Conservation (phyloP, 805 yeast genomes). For the Saccharomycopsis olivae region DNA sequence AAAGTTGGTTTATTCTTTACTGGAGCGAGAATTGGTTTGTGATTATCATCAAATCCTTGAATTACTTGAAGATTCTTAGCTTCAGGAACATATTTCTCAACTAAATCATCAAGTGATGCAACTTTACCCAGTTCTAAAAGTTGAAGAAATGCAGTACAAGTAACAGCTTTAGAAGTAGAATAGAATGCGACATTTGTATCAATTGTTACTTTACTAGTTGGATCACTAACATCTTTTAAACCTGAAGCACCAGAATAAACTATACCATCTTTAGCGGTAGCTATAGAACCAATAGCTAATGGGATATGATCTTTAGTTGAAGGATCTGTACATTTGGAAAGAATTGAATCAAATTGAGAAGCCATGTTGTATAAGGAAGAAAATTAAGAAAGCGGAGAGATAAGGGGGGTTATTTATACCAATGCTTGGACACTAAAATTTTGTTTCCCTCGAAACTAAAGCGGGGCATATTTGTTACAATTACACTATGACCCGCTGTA, state of each 20-base stretch:
- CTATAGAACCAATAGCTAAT: constrained; percentile 18
- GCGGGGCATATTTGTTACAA: too few relatives aligned
- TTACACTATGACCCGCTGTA: too few relatives aligned
- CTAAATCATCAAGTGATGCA: constrained; percentile 22
- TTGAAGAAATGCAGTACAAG: constrained; percentile 25
- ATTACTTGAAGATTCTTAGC: background rate
- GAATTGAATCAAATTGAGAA: constrained; percentile 8
- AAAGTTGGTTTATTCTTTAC: constrained; percentile 24
- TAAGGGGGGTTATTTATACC: too few relatives aligned
- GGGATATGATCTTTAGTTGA: constrained; percentile 18
- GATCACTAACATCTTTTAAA: constrained; percentile 4
- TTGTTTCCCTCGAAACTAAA: too few relatives aligned
- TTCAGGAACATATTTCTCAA: constrained; percentile 1
- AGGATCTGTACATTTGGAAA: constrained; percentile 17
- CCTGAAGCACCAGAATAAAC: constrained; percentile 19
- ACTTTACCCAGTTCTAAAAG: constrained; percentile 25
- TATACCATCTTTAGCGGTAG: constrained; percentile 17
- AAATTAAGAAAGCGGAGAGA: too few relatives aligned
- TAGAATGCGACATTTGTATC: constrained; percentile 23
- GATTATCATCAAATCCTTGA: constrained; percentile 17
- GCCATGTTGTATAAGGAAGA: background rate
- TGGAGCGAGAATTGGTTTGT: constrained; percentile 1
- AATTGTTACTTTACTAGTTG: constrained; percentile 12
- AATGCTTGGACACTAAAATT: too few relatives aligned
- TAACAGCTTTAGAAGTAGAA: constrained; percentile 26